phyloP scores from a whole-genome alignment of 208 protist genomes.

The Leptomonas seymouri region DNA sequence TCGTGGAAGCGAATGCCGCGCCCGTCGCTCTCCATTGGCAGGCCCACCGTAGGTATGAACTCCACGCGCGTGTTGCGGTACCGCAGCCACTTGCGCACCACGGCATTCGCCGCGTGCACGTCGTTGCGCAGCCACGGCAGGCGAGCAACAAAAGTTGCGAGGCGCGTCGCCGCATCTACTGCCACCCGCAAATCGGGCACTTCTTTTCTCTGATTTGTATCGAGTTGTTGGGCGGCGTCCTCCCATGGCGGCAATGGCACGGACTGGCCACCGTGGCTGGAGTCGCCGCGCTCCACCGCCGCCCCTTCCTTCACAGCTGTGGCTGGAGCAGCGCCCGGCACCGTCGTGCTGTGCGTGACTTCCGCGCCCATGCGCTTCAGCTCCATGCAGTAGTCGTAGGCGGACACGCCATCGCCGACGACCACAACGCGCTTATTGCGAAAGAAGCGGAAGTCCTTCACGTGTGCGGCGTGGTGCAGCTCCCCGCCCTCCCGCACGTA shows the following conservation, averaged over 20 bases:
- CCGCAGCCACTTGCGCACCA: slow-evolving; percentile 63
- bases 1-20: slow-evolving; percentile 59
- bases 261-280: background rate
- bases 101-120: slow-evolving; percentile 42
- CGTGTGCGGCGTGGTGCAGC: slow-evolving; percentile 79
- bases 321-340: background rate
- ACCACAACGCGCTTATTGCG: slow-evolving; percentile 76
- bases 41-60: slow-evolving; percentile 43
- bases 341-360: slow-evolving; percentile 71
- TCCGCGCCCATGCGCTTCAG: slow-evolving; percentile 67
- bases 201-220: background rate
- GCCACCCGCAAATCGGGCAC: slow-evolving; percentile 30
- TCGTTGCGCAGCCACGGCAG: slow-evolving; percentile 60
- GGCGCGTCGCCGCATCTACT: slow-evolving; percentile 38
- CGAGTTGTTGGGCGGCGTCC: background rate
- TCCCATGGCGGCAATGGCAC: slow-evolving; percentile 13
- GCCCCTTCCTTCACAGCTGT: background rate
- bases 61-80: slow-evolving; percentile 45
- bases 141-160: slow-evolving; percentile 32
- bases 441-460: slow-evolving; percentile 87
- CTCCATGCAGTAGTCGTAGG: slow-evolving; percentile 82
- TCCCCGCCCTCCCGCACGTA: slow-evolving; percentile 68
- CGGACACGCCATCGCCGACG: slow-evolving; percentile 80
- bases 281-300: background rate
- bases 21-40: slow-evolving; percentile 41